A percentile compares a stretch with the other conserved stretches of the same genome.
These are phyloP conservation scores for Aspergillus quadrilineatus DNA, from an alignment of 2,329 filamentous ascomycete genomes.

Conservation along the genomic window DNA sequence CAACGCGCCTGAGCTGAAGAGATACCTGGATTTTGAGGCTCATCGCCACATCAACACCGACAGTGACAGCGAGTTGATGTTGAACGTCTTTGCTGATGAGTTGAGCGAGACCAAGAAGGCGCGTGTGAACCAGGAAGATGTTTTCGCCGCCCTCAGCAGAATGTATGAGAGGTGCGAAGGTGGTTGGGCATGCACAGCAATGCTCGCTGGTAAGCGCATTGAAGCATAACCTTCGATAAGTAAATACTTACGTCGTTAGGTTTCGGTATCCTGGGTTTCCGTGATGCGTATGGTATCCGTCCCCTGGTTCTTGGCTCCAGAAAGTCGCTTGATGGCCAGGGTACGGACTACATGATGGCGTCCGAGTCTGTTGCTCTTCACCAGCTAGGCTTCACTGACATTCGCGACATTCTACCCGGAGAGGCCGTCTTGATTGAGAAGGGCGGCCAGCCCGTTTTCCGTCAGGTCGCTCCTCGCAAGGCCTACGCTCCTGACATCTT, in stretches of 20 bases:
- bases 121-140: slow-evolving; percentile 73
- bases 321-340: slow-evolving; percentile 62
- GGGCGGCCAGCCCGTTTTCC: slow-evolving; percentile 69
- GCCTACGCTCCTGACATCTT: slow-evolving; percentile 83
- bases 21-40: slow-evolving; percentile 72
- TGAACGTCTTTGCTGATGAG: slow-evolving; percentile 85
- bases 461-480: slow-evolving; percentile 67
- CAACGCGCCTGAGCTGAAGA: slow-evolving; percentile 68
- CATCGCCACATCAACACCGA: slow-evolving; percentile 89
- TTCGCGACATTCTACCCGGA: slow-evolving; percentile 76
- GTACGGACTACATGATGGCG: slow-evolving; percentile 84
- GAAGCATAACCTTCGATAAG: no score
- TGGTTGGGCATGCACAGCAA: slow-evolving; percentile 76
- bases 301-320: slow-evolving; percentile 77
- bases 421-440: slow-evolving; percentile 84
- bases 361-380: slow-evolving; percentile 82
- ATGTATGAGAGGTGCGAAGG: slow-evolving; percentile 74
- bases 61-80: slow-evolving; percentile 80
- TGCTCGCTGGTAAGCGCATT: slow-evolving; percentile 64
- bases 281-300: slow-evolving; percentile 77
- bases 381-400: slow-evolving; percentile 75
- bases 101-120: slow-evolving; percentile 78
- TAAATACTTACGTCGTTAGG: slow-evolving; percentile 41
- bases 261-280: slow-evolving; percentile 78
- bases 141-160: slow-evolving; percentile 68